These are phyloP conservation scores for Coprinopsis sp. DNA, from an alignment of 768 basidiomycete genomes.

Conservation along the genomic window DNA sequence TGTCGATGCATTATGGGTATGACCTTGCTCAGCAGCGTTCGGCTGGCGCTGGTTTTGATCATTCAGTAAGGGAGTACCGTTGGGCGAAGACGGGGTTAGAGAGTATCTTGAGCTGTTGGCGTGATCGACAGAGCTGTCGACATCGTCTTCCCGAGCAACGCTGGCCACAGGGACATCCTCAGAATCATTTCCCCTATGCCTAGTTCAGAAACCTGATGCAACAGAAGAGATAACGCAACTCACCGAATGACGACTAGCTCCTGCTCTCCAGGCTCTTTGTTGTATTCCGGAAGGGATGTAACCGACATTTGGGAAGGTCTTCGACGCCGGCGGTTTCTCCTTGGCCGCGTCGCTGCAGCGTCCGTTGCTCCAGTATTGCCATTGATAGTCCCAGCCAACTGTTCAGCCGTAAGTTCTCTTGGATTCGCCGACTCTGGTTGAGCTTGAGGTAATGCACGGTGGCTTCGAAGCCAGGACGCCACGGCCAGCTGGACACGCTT, in stretches of 20 bases:
- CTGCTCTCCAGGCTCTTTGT: conserved; percentile 79
- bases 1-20: conserved; percentile 28
- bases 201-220: too few relatives aligned
- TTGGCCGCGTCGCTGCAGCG: conserved; percentile 21
- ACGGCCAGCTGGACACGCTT: conserved; percentile 10
- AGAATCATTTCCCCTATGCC: conserved; percentile 55
- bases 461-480: conserved; percentile 2
- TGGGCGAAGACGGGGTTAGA: conserved; percentile 35
- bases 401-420: conserved; percentile 48
- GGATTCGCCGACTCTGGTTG: too few relatives aligned
- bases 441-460: too few relatives aligned
- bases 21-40: conserved; percentile 21
- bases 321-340: conserved; percentile 42
- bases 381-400: conserved; percentile 47
- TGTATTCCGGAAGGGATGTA: conserved; percentile 70
- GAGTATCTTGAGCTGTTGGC: conserved; percentile 32
- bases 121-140: conserved; percentile 27
- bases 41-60: conserved; percentile 21
- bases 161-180: conserved; percentile 47
- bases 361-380: conserved; percentile 17
- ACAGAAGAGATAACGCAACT: conserved; percentile 11
- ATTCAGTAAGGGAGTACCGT: conserved; percentile 40
- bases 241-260: conserved; percentile 68
- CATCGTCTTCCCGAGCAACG: conserved; percentile 35
- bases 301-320: conserved; percentile 82